Evolutionary conservation across 2,329 filamentous ascomycete genomes (phyloP).

Genomic region (Aspergillus melleus): DNA sequence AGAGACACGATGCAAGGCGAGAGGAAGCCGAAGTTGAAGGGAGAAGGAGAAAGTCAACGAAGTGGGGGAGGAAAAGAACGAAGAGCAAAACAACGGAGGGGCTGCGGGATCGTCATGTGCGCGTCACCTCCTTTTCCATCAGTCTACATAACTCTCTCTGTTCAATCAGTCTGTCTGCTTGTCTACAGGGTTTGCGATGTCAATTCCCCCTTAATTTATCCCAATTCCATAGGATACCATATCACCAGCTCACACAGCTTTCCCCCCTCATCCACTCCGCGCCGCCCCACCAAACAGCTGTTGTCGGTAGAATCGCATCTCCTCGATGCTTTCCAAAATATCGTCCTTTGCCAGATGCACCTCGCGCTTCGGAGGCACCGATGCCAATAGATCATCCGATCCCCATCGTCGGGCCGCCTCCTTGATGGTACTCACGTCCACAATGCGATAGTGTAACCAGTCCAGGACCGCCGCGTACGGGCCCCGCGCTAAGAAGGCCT

Average conservation of each 20-base stretch:
- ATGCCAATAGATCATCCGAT: constrained; percentile 57
- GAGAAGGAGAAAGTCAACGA: constrained; percentile 5
- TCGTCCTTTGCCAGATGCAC: constrained; percentile 83
- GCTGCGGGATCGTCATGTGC: neutral
- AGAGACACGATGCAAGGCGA: neutral
- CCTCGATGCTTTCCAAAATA: constrained; percentile 91
- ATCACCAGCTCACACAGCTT: neutral
- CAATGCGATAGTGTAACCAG: constrained; percentile 82
- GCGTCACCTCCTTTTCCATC: neutral
- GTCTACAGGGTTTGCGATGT: neutral
- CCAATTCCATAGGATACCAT: neutral
- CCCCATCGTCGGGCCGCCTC: constrained; percentile 86
- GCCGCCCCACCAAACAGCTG: constrained; percentile 58
- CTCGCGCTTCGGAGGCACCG: constrained; percentile 70
- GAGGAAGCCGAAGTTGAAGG: constrained; percentile 4
- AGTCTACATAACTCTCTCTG: too few species aligned
- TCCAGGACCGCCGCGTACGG: constrained; percentile 74
- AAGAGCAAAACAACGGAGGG: constrained; percentile 12
- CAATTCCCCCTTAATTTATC: neutral
- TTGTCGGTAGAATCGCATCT: constrained; percentile 80
- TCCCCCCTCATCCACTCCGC: neutral
- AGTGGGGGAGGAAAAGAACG: constrained; percentile 9
- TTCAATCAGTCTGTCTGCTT: too few species aligned
- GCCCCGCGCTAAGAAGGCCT: constrained; percentile 70
- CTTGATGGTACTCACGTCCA: constrained; percentile 91